Conservation (phyloP, 1,284 basidiomycete genomes). For the Megacollybia platyphylla region DNA sequence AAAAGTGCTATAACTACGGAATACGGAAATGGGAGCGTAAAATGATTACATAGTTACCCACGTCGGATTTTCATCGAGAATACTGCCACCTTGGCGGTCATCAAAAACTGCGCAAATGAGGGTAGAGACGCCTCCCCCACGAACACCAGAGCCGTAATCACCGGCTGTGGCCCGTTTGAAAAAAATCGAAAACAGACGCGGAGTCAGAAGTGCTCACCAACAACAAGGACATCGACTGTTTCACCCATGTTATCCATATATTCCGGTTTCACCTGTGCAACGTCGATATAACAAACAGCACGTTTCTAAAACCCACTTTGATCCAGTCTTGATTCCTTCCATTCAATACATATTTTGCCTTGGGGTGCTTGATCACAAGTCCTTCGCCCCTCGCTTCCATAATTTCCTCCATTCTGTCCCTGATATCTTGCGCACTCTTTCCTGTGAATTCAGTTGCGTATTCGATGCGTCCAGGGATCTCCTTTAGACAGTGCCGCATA, state of each 20-base stretch:
- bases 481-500: conserved; percentile 45
- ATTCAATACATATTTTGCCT: conserved; percentile 71
- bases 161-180: conserved; percentile 31
- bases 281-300: not conserved
- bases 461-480: conserved; percentile 70
- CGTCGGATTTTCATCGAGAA: conserved; percentile 38
- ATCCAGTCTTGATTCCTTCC: conserved; percentile 85
- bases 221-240: conserved; percentile 80
- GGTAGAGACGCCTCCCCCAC: conserved; percentile 71
- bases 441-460: conserved; percentile 63
- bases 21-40: not conserved
- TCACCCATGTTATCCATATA: conserved; percentile 89
- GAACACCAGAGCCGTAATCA: conserved; percentile 61
- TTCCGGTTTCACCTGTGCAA: conserved; percentile 71
- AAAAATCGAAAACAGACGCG: not conserved
- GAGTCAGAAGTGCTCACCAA: conserved; percentile 36
- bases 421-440: conserved; percentile 69
- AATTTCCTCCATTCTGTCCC: conserved; percentile 66
- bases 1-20: conserved; percentile 60
- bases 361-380: conserved; percentile 78
- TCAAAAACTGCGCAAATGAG: conserved; percentile 70
- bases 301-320: conserved; percentile 37
- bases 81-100: conserved; percentile 32
- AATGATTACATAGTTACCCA: conserved; percentile 38
- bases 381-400: conserved; percentile 82